These are phyloP conservation scores for Aspergillus ellipticus DNA, from an alignment of 495 filamentous ascomycete species.

Conservation along the genomic window DNA sequence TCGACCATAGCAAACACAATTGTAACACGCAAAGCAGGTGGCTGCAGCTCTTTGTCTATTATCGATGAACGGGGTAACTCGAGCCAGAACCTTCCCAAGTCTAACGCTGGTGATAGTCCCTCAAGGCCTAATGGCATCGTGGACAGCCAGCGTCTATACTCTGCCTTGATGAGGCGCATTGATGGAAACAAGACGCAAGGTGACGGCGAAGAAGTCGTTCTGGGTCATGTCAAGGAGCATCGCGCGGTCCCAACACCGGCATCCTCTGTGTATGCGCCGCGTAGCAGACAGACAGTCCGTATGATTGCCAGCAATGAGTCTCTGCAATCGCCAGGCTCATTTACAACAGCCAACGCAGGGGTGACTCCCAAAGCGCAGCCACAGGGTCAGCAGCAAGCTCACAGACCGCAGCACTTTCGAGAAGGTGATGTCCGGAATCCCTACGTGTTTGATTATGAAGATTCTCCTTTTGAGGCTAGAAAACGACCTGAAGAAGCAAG, in stretches of 20 bases:
- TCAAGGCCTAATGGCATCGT: constrained; percentile 32
- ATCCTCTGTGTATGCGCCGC: constrained; percentile 24
- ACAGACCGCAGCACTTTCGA: neutral
- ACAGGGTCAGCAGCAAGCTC: neutral
- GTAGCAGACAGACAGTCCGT: constrained; percentile 28
- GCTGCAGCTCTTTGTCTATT: constrained; percentile 58
- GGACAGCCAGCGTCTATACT: constrained; percentile 66
- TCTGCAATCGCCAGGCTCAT: constrained; percentile 26
- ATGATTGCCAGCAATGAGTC: constrained; percentile 35
- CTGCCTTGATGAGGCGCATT: constrained; percentile 68
- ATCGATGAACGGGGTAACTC: constrained; percentile 60
- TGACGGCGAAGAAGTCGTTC: constrained; percentile 28
- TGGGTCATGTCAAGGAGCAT: constrained; percentile 32
- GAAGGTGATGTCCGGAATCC: neutral
- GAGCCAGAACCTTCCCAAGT: constrained; percentile 32
- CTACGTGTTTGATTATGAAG: neutral
- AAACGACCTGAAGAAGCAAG: neutral
- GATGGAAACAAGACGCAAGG: constrained; percentile 27
- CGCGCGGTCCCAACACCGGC: constrained; percentile 31
- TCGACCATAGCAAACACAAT: constrained; percentile 54
- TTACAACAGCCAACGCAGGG: constrained; percentile 26
- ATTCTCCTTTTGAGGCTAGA: neutral
- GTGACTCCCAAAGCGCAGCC: constrained; percentile 20
- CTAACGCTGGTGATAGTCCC: neutral
- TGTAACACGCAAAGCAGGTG: constrained; percentile 31